Evolutionary conservation across 495 filamentous ascomycete species (phyloP), one percentile per base, ranked within the genome.

Genomic region (Aspergillus cristatus): DNA sequence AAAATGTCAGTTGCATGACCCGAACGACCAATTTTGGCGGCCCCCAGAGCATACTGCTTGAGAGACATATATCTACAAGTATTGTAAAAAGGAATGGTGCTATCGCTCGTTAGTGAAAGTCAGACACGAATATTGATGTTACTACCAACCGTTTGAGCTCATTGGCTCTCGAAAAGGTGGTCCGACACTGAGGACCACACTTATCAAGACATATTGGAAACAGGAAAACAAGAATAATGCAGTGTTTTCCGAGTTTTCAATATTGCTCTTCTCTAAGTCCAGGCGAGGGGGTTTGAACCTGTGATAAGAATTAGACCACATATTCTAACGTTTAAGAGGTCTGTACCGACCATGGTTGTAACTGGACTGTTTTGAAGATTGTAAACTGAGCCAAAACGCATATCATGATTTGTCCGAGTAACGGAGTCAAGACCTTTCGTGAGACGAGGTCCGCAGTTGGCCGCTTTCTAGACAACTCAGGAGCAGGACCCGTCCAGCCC

Each of bases 391-490:
- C 70, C n/a, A 81, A 34, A 28, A 95, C 78, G 49, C 81, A 83
- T 32, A 97, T 65, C n/a, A 61, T 54, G 26, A 97, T 90, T 53
- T 97, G 91, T 3, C 89, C 87, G 12, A 99, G 65, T 31, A 99
- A 69, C 14, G 93, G 89, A 1, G 79, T 84, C 37, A 99, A 71
- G 18, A 97, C 84, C 58, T 97, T 97, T 18, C 89, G 76, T 12
- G 86, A 94, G 7, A 99, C 89, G 7, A 99, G 75, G 52, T 86
- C 85, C 15, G 91, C 90, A 3, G 86, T 97, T 15, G 91, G 91
- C 32, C 86, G 74, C 55, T 95, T 97, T 28, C 70, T 75, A 46
- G 77, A 80, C 10, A 99, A 76, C 26, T 75, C 64, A 18, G 82
- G 81, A 60, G 80, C 86, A 12, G 93, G 78, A 5, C 81, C 86